Base-by-base conservation (phyloP, 768 basidiomycete species). In the Phylloporus sp. region DNA sequence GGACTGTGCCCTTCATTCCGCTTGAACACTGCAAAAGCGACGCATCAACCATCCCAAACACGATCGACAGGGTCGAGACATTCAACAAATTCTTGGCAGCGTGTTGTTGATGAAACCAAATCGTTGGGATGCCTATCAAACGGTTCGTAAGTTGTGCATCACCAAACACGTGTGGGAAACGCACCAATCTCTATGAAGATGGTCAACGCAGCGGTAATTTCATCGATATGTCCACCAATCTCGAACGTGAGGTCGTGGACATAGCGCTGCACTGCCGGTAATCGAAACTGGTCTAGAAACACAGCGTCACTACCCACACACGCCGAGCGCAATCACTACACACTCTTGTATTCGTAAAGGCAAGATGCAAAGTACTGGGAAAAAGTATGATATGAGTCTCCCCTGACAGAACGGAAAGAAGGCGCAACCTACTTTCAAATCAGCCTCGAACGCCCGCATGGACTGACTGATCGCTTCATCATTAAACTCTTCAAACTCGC, bases 401-500 rank as follows among this genome's bases (percentile, higher is more conserved):
- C 1, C 4, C 2, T 18, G 32, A 13, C 26, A n/a, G 24, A 26
- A 13, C 16, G 6, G 31, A 45, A 36, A 22, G 11, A 44, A 45
- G 2, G 24, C 8, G 10, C 1, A 18, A 57, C 68, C 3, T 40
- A 73, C 76, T 64, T 69, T 77, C 44, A 81, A 60, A 55, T 80
- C 80, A 0, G 71, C 71, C 45, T 80, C 75, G 8, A 81, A 74
- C 3, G 70, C 60, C 23, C 72, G 53, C 59, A 80, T 75, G 2
- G 77, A 76, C 22, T 73, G 66, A 55, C 75, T 77, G 16, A 80
- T 70, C 1, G 73, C 73, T 35, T 80, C 77, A 20, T 81, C 77
- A 6, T 70, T 74, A 18, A 79, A 81, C 53, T 80, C 80, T 5
- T 80, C 77, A 38, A 81, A 81, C 45, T 81, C 80, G 40, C 76